phyloP scores from a whole-genome alignment of 495 filamentous ascomycete species.

The Lasiosphaeria hispida region DNA sequence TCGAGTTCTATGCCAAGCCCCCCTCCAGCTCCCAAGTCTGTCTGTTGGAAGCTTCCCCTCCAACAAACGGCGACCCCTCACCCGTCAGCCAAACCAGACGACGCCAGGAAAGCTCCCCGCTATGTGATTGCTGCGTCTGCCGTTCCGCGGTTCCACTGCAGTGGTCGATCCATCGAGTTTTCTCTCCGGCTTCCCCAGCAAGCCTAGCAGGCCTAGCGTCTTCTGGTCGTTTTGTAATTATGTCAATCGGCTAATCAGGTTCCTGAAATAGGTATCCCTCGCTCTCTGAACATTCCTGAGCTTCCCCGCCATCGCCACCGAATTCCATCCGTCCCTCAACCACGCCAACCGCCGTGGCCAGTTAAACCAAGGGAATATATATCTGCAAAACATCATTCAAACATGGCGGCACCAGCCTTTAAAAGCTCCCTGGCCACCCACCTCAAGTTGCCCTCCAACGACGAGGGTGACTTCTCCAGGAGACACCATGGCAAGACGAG shows the following conservation, averaged over 20 bases:
- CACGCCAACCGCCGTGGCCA: neutral
- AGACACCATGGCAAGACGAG: constrained; percentile 94
- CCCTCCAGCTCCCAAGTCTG: no score
- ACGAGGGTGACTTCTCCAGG: constrained; percentile 54
- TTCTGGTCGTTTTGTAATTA: constrained; percentile 20
- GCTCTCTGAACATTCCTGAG: constrained; percentile 6
- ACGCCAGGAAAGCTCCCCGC: neutral
- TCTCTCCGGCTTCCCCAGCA: constrained; percentile 10
- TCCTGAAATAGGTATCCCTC: constrained; percentile 13
- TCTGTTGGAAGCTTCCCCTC: constrained; percentile 18
- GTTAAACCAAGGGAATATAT: constrained; percentile 7
- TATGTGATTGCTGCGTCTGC: constrained; percentile 21
- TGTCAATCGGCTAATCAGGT: constrained; percentile 36
- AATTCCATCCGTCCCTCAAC: neutral
- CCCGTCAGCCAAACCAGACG: neutral
- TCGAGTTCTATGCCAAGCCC: no score
- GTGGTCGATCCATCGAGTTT: constrained; percentile 23
- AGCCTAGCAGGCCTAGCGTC: neutral
- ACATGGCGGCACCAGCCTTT: constrained; percentile 65
- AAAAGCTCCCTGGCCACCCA: constrained; percentile 74
- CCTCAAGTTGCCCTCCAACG: constrained; percentile 61
- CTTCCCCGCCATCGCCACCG: constrained; percentile 11
- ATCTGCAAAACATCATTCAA: constrained; percentile 25
- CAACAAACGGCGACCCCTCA: constrained; percentile 9
- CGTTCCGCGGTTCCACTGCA: constrained; percentile 19